Evolutionary conservation across 2,329 filamentous ascomycete genomes (phyloP), one percentile per base, ranked within the genome.

Genomic region (Graphilbum sp.): DNA sequence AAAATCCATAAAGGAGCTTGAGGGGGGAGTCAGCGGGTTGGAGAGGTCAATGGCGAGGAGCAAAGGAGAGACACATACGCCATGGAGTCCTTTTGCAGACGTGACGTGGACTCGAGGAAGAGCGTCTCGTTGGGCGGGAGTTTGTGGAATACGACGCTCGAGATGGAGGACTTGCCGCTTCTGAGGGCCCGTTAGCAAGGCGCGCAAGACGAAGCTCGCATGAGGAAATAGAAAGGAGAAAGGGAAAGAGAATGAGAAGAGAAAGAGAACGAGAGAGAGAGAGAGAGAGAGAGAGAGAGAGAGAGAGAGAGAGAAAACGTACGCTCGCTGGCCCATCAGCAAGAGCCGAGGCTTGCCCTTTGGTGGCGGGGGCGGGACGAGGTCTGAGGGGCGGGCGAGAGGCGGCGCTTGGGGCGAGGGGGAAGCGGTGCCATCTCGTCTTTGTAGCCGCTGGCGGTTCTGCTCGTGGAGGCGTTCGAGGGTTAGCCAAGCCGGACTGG

Each of bases 71-170:
- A 5, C 4, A 64, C 84, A 61, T 58, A 95, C 87, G 90, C 84
- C 67, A 96, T 87, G 4, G 82, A 84, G 49, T 95, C 86, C 54
- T 93, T 94, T 53, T 94, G 86, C 45, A 96, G 92, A 24, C 83
- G 73, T 10, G 86, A 87, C 4, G 90, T 98, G 1, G 90, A 93
- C 57, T 96, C 90, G 16, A 98, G 70, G 51, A 94, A 98, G 15
- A 98, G 63, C 0, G 90, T 96, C 62, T 98, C 92, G 49, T 83
- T 92, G 2, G 90, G 87, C 3, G 88, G 85, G 53, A 96, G 77
- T 56, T 98, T 98, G 60, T 96, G 87, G 52, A 98, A 96, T n/a
- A 98, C 88, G 35, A 98, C 92, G 52, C 86, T 96, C 20, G 87
- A 90, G 54, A 98, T 96, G 6, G 90, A 98, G 1, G 90, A 96